Evolutionary conservation across 2,329 filamentous ascomycete species (phyloP).

Genomic region (Penicillium sp.): DNA sequence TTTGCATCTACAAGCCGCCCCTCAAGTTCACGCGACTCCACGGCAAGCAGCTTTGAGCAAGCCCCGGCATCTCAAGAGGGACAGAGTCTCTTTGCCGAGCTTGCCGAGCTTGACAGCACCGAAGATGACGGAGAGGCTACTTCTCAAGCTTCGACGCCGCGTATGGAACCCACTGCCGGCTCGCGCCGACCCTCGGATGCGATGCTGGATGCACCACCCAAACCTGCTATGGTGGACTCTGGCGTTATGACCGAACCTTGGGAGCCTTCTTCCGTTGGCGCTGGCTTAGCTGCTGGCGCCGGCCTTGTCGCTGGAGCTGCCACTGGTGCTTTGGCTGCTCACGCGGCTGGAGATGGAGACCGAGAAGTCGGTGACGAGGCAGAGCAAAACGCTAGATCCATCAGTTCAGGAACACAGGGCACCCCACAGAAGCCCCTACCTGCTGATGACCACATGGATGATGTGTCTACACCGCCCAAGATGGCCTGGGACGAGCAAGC

Average conservation of each 20-base stretch:
- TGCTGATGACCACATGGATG: constrained; percentile 25
- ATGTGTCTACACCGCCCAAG: constrained; percentile 42
- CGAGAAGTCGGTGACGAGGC: constrained; percentile 17
- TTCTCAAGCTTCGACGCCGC: constrained; percentile 44
- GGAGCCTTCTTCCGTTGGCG: constrained; percentile 36
- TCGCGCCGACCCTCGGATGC: constrained; percentile 36
- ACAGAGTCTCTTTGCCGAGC: constrained; percentile 88
- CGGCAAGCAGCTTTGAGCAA: constrained; percentile 53
- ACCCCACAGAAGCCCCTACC: constrained; percentile 36
- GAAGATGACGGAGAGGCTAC: constrained; percentile 67
- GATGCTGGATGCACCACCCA: constrained; percentile 23
- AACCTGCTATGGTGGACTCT: constrained; percentile 58
- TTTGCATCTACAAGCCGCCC: constrained; percentile 42
- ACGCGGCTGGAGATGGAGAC: constrained; percentile 16
- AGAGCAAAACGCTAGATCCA: constrained; percentile 27
- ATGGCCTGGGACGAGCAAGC: constrained; percentile 41
- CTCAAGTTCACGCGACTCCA: constrained; percentile 52
- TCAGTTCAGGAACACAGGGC: constrained; percentile 46
- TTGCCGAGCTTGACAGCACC: constrained; percentile 72
- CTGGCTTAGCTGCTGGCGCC: constrained; percentile 7
- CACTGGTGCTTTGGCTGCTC: constrained; percentile 22
- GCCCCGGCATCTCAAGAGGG: constrained; percentile 53
- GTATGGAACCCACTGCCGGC: constrained; percentile 29
- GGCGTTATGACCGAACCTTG: constrained; percentile 65
- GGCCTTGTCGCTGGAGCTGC: constrained; percentile 24